Evolutionary conservation across 1,139 yeast genomes (phyloP).

Genomic region (Yamadazyma oceani): DNA sequence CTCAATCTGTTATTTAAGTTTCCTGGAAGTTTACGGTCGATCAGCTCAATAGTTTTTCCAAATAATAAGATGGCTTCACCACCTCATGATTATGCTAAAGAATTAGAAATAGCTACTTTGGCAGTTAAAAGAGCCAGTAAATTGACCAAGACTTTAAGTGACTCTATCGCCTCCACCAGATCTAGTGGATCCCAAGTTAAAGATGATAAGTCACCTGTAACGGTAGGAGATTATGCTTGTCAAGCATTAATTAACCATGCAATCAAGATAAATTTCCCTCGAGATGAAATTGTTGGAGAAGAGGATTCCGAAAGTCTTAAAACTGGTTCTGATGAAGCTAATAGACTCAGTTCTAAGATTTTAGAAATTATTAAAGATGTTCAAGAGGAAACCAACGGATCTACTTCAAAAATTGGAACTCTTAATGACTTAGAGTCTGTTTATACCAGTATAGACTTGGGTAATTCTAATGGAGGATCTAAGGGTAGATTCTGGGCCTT

Average conservation of each 20-base stretch:
- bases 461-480: slow-evolving; percentile 74
- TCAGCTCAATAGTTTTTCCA: background rate
- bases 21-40: background rate
- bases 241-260: slow-evolving; percentile 92
- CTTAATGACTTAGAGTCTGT: slow-evolving; percentile 50
- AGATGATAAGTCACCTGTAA: slow-evolving; percentile 90
- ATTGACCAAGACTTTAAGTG: slow-evolving; percentile 71
- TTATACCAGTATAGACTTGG: slow-evolving; percentile 70
- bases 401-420: slow-evolving; percentile 35
- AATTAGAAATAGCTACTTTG: slow-evolving; percentile 74
- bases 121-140: slow-evolving; percentile 89
- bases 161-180: slow-evolving; percentile 59
- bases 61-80: slow-evolving; percentile 4
- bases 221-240: slow-evolving; percentile 95
- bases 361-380: slow-evolving; percentile 48
- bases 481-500: slow-evolving; percentile 92
- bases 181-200: slow-evolving; percentile 71
- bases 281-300: slow-evolving; percentile 89
- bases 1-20: background rate
- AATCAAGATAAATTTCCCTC: slow-evolving; percentile 72
- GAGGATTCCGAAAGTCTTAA: slow-evolving; percentile 76
- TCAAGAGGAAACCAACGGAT: slow-evolving; percentile 31
- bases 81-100: slow-evolving; percentile 44
- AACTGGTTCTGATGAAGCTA: slow-evolving; percentile 40
- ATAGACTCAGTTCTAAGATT: slow-evolving; percentile 41